Evolutionary conservation across 106 monocot species (phyloP).

Genomic region (Narthecium ossifragum): DNA sequence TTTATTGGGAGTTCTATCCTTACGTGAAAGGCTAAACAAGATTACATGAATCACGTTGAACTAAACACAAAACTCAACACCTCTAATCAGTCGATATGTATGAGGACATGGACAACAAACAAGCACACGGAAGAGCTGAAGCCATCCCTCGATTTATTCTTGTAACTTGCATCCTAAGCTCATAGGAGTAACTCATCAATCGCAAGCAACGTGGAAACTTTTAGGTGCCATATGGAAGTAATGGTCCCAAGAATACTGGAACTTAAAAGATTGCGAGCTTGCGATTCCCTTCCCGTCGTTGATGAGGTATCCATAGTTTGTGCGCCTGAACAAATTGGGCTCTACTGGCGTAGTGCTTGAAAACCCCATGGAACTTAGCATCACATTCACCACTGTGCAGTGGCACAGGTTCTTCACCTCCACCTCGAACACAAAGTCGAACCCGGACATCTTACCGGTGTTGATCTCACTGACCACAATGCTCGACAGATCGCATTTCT

Average conservation of each 20-base stretch:
- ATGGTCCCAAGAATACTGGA: conserved; percentile 32
- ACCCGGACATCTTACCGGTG: conserved; percentile 17
- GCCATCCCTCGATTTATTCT: not conserved
- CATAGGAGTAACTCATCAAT: not conserved
- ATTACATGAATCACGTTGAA: no score
- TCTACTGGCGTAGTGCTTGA: conserved; percentile 24
- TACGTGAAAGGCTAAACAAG: no score
- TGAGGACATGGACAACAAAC: no score
- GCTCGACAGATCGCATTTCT: conserved; percentile 8
- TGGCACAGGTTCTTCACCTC: conserved; percentile 34
- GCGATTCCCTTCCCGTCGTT: conserved; percentile 20
- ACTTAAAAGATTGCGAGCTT: conserved; percentile 15
- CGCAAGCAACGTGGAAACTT: conserved; percentile 14
- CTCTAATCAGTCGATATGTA: no score
- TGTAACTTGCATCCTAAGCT: not conserved
- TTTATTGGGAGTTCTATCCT: no score
- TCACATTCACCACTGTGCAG: conserved; percentile 15
- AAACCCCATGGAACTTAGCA: conserved; percentile 23
- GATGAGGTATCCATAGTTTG: conserved; percentile 17
- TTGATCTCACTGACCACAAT: conserved; percentile 10
- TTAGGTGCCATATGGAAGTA: conserved; percentile 22
- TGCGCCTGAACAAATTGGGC: conserved; percentile 19
- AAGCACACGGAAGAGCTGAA: no score
- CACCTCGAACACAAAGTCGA: conserved; percentile 36
- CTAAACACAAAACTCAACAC: no score